Conservation (phyloP, 176 grass and related monocot genomes). For the Calamus simplicifolius region DNA sequence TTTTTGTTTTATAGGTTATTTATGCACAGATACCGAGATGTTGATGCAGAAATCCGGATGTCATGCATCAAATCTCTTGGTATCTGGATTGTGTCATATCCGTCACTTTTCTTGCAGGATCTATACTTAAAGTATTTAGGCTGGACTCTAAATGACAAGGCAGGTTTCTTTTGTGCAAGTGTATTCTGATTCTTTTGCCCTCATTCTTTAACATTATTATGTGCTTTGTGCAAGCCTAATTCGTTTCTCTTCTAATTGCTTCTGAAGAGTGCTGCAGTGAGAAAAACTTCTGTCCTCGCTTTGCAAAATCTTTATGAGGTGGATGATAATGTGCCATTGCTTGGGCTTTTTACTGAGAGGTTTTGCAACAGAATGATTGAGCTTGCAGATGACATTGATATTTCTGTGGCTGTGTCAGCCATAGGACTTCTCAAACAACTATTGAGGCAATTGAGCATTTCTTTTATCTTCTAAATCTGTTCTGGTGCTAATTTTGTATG, state of each 20-base stretch:
- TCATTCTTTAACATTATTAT: slow-evolving; percentile 6
- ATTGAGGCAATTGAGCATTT: slow-evolving; percentile 48
- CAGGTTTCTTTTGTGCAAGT: slow-evolving; percentile 16
- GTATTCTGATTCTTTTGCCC: too few species aligned
- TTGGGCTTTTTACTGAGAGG: slow-evolving; percentile 83
- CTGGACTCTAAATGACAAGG: slow-evolving; percentile 99
- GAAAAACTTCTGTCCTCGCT: slow-evolving; percentile 76
- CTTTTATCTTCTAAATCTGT: not conserved
- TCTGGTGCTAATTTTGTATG: not conserved
- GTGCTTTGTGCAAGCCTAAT: slow-evolving; percentile 9
- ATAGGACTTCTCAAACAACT: slow-evolving; percentile 93
- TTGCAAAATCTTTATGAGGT: slow-evolving; percentile 85
- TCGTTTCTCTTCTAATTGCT: slow-evolving; percentile 14
- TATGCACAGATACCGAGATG: slow-evolving; percentile 97
- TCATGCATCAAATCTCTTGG: slow-evolving; percentile 85
- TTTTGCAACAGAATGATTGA: slow-evolving; percentile 95
- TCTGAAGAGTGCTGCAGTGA: slow-evolving; percentile 79
- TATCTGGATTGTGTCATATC: slow-evolving; percentile 86
- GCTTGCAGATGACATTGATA: slow-evolving; percentile 97
- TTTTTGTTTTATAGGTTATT: slow-evolving; percentile 57
- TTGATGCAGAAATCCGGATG: slow-evolving; percentile 91
- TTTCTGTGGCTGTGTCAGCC: slow-evolving; percentile 92
- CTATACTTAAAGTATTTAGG: slow-evolving; percentile 97
- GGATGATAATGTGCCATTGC: slow-evolving; percentile 81
- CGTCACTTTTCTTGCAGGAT: slow-evolving; percentile 94